Conservation (phyloP, 371 early-diverging fungal species). For the Entomophthora muscae region DNA sequence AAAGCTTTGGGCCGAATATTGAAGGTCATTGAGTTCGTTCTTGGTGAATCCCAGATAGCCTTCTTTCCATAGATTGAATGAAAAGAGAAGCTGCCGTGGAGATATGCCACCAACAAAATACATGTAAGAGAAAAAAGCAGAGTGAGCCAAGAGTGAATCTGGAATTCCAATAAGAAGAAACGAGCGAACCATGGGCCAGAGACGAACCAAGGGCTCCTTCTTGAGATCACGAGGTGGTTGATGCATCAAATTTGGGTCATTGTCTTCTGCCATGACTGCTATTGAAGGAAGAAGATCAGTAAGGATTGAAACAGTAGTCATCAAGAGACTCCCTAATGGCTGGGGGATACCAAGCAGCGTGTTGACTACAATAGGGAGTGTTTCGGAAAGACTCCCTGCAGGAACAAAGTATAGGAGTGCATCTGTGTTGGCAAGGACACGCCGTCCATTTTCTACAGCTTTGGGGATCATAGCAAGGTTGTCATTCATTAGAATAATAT, state of each 20-base stretch:
- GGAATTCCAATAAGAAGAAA: constrained; percentile 45
- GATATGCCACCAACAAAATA: constrained; percentile 23
- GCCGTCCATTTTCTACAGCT: constrained; percentile 61
- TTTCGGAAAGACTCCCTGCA: constrained; percentile 47
- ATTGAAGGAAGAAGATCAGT: constrained; percentile 31
- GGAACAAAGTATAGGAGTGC: constrained; percentile 57
- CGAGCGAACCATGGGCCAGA: constrained; percentile 31
- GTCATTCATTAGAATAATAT: constrained; percentile 50
- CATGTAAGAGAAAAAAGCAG: constrained; percentile 38
- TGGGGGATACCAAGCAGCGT: constrained; percentile 45
- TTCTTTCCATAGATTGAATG: constrained; percentile 23
- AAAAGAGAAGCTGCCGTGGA: constrained; percentile 28
- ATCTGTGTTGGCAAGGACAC: constrained; percentile 65
- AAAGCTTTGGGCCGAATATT: constrained; percentile 32
- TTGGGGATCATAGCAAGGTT: constrained; percentile 50
- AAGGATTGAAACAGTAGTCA: constrained; percentile 33
- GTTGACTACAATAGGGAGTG: constrained; percentile 46
- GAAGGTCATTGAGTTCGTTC: constrained; percentile 20
- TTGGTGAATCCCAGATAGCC: constrained; percentile 25
- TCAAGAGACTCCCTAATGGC: constrained; percentile 38
- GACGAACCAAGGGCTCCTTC: constrained; percentile 32
- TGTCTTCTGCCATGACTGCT: constrained; percentile 40
- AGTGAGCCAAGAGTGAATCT: constrained; percentile 32
- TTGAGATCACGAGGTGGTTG: constrained; percentile 39
- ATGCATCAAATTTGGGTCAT: constrained; percentile 38